Percentiles rank a stretch among this genome's conserved stretches.
Conservation (phyloP, 129 eudicot genomes). For the Logfia minima region DNA sequence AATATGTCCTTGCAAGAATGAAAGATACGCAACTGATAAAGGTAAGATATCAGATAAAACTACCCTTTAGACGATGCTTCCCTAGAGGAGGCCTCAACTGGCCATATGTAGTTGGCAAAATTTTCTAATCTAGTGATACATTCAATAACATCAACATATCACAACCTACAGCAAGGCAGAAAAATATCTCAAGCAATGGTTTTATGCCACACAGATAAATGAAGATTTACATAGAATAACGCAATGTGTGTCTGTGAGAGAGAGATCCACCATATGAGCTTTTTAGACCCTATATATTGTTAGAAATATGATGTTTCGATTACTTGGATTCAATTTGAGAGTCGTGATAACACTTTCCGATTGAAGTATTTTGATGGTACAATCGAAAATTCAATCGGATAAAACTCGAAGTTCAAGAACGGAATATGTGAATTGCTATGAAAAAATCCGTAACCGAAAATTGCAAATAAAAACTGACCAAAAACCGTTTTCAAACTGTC, state of each 20-base stretch:
- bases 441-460: no score
- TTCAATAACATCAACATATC: slow-evolving; percentile 66
- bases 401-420: no score
- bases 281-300: not conserved
- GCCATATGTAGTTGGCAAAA: slow-evolving; percentile 88
- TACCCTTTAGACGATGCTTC: slow-evolving; percentile 84
- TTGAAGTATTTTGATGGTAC: no score
- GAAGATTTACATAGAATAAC: not conserved
- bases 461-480: no score
- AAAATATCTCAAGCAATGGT: slow-evolving; percentile 18
- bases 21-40: not conserved
- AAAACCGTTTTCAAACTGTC: no score
- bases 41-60: slow-evolving; percentile 5
- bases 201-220: slow-evolving; percentile 1
- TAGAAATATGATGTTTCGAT: no score
- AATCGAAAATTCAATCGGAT: no score
- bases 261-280: not conserved
- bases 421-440: no score
- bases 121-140: slow-evolving; percentile 72
- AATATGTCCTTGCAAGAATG: not conserved
- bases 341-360: no score
- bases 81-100: slow-evolving; percentile 92
- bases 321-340: no score
- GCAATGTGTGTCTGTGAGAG: not conserved
- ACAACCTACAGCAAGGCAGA: slow-evolving; percentile 48